Base-by-base conservation (phyloP, 139 green algal genomes). In the Coccomyxa sp. region DNA sequence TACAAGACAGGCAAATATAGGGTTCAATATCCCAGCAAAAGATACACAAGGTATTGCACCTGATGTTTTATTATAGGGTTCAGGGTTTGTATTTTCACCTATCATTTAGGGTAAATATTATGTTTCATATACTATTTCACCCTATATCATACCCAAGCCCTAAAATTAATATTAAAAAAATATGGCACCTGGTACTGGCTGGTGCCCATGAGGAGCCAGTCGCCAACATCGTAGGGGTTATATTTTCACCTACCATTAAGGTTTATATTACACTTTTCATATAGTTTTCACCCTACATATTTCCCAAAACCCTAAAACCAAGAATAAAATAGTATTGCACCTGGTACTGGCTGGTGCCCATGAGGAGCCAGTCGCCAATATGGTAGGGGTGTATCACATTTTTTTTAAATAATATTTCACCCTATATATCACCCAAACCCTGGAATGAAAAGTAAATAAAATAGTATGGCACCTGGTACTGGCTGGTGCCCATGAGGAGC, bases 401-500 rank as follows among this genome's bases (percentile, higher is more conserved):
- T 58, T 58, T 10, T 28, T 63, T 27, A 32, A 27, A 31, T 60
- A n/a, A n/a, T n/a, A n/a, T 58, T 28, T 1, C 14, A 13, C 30
- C 25, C 3, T 77, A n/a, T 45, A 38, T 10, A 45, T 77, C 27
- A 51, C 15, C 30, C 76, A 58, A 15, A 30, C 23, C 13, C 15
- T 58, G 17, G 76, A 59, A 28, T 11, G 58, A 3, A 66, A 14
- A 28, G 16, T 15, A 9, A 23, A 9, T 18, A 77, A 17, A 71
- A 77, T 77, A 51, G 14, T 31, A 15, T 25, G 71, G 71, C 59
- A 16, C 88, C 88, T 86, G 79, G 58, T 77, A 45, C 14, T 83
- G 63, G 67, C 85, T 58, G 10, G 13, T 38, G 25, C 82, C 86
- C 79, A 91, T 84, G 16, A 91, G 32, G 13, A 91, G 82, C n/a